phyloP scores from a whole-genome alignment of 108 stramenopile species.

The Nannochloropsis gaditana region DNA sequence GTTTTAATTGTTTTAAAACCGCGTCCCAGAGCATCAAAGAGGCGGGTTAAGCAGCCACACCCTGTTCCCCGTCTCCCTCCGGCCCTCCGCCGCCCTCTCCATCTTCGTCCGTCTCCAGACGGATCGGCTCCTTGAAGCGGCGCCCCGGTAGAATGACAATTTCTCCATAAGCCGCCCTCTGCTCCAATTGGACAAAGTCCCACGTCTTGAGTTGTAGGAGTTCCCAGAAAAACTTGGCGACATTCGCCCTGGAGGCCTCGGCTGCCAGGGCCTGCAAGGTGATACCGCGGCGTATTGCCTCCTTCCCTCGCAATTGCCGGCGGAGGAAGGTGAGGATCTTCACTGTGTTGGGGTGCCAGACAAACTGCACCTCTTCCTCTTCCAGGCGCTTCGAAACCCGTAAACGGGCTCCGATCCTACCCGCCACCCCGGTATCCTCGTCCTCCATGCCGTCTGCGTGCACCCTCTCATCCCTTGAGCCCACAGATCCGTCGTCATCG shows the following conservation, averaged over 20 bases:
- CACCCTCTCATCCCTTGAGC: too few relatives aligned
- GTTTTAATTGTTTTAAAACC: too few relatives aligned
- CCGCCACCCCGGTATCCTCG: not conserved
- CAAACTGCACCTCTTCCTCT: not conserved
- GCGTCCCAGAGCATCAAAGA: too few relatives aligned
- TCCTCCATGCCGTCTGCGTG: not conserved
- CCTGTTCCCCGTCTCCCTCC: not conserved
- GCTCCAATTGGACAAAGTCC: conserved; percentile 87
- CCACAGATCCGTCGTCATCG: not conserved
- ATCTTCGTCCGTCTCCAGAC: not conserved
- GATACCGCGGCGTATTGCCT: conserved; percentile 53
- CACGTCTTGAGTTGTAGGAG: conserved; percentile 92
- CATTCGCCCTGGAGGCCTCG: conserved; percentile 67
- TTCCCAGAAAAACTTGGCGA: conserved; percentile 79
- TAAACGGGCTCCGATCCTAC: not conserved
- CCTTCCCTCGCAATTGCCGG: conserved; percentile 56
- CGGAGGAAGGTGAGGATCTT: conserved; percentile 61
- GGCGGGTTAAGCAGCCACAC: not conserved
- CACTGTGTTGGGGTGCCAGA: conserved; percentile 84
- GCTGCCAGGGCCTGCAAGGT: conserved; percentile 61
- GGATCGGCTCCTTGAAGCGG: conserved; percentile 53
- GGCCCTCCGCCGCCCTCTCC: not conserved
- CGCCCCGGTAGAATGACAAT: conserved; percentile 62
- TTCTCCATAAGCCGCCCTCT: conserved; percentile 80
- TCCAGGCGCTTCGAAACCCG: not conserved